Percentiles rank a stretch among this genome's conserved stretches.
Evolutionary conservation across 148 eudicot genomes (phyloP).

Genomic region (Cornus kousa): DNA sequence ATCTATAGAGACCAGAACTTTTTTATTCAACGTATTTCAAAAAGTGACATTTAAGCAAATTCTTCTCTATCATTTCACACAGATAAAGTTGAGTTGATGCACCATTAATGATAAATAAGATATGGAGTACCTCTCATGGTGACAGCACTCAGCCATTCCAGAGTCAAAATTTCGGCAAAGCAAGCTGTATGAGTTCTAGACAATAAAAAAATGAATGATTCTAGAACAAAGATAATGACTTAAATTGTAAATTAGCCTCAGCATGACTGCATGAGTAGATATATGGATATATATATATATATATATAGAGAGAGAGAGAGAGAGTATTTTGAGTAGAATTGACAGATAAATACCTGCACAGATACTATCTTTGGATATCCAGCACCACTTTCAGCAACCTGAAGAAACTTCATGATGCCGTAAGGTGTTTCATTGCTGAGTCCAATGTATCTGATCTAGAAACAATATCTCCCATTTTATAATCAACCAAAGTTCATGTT

Average conservation of each 20-base stretch:
- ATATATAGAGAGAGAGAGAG: too few species aligned
- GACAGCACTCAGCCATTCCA: slow-evolving; percentile 8
- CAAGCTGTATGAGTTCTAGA: background rate
- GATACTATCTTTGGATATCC: slow-evolving; percentile 55
- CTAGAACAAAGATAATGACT: slow-evolving; percentile 24
- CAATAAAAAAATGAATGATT: slow-evolving; percentile 57
- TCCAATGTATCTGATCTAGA: slow-evolving; percentile 81
- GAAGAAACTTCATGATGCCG: slow-evolving; percentile 87
- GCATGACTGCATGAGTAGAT: background rate
- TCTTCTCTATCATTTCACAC: background rate
- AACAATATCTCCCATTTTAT: slow-evolving; percentile 9
- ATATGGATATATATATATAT: too few species aligned
- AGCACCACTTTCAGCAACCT: slow-evolving; percentile 35
- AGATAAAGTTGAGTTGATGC: background rate
- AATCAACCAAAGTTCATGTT: background rate
- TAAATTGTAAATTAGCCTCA: background rate
- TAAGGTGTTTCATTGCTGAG: slow-evolving; percentile 92
- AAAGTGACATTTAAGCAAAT: background rate
- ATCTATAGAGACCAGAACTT: background rate
- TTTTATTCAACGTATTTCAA: background rate
- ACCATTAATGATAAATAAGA: background rate
- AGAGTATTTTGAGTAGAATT: too few species aligned
- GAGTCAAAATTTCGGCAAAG: background rate
- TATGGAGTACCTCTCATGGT: slow-evolving; percentile 25
- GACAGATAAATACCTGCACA: slow-evolving; percentile 57